These are phyloP conservation scores for Fusarium irregulare DNA, from an alignment of 2,329 filamentous ascomycete genomes.

Conservation along the genomic window DNA sequence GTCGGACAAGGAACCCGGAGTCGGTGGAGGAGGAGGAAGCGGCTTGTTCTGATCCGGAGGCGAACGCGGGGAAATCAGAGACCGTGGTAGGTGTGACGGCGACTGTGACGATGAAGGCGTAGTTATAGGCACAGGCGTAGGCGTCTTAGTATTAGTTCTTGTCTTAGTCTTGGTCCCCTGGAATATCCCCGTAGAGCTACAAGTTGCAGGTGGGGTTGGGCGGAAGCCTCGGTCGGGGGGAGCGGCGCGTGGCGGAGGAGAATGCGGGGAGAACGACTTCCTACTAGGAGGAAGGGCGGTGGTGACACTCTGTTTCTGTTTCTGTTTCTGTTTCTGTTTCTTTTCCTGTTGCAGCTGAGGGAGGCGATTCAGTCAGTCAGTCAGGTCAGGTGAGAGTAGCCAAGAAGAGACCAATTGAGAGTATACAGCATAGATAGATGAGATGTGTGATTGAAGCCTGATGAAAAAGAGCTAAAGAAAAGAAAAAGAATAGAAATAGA, in stretches of 20 bases:
- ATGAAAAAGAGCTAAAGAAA: neutral
- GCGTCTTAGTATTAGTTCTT: constrained; percentile 17
- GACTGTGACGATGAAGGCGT: constrained; percentile 41
- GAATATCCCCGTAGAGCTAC: constrained; percentile 17
- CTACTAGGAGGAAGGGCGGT: constrained; percentile 1
- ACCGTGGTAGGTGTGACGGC: constrained; percentile 41
- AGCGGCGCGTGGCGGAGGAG: constrained; percentile 43
- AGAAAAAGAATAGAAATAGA: neutral
- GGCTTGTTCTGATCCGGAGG: constrained; percentile 66
- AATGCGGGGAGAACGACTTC: constrained; percentile 41
- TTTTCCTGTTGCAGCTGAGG: constrained; percentile 18
- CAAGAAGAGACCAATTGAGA: neutral
- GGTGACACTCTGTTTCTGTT: constrained; percentile 1
- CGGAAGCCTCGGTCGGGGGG: constrained; percentile 43
- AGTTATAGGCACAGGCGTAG: neutral
- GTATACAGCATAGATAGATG: neutral
- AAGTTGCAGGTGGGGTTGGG: constrained; percentile 39
- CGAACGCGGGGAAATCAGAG: constrained; percentile 51
- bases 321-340: neutral
- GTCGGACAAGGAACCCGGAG: constrained; percentile 52
- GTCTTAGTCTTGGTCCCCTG: constrained; percentile 24
- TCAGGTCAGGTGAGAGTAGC: neutral
- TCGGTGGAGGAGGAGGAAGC: constrained; percentile 64
- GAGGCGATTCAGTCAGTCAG: constrained; percentile 9
- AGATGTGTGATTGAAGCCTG: neutral